A percentile compares a stretch with the other conserved stretches of the same genome.
Conservation (phyloP, 129 eudicot genomes). For the Tanacetum coccineum region DNA sequence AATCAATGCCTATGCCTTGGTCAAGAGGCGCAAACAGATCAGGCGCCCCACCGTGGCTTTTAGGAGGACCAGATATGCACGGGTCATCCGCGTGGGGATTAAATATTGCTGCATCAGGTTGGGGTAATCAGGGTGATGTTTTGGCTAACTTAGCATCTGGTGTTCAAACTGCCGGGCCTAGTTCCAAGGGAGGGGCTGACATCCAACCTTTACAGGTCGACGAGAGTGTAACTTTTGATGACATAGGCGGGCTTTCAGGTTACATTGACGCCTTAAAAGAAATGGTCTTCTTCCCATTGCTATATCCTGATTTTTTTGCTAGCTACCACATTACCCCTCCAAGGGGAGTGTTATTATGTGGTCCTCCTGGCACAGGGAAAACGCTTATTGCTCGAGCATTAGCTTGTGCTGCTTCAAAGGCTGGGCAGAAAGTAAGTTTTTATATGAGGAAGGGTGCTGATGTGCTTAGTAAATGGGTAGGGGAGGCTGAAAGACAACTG, state of each 20-base stretch:
- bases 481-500: constrained; percentile 97
- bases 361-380: constrained; percentile 99
- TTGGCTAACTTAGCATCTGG: constrained; percentile 15
- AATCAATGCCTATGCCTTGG: constrained; percentile 95
- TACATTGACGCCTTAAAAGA: constrained; percentile 93
- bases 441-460: constrained; percentile 99
- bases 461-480: constrained; percentile 99
- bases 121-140: constrained; percentile 88
- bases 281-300: constrained; percentile 93
- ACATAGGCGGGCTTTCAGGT: constrained; percentile 94
- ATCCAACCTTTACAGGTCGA: constrained; percentile 94
- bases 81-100: constrained; percentile 87
- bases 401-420: constrained; percentile 99
- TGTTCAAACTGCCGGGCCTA: constrained; percentile 89
- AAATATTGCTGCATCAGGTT: constrained; percentile 92
- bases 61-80: constrained; percentile 86
- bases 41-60: constrained; percentile 80
- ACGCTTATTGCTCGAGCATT: constrained; percentile 92
- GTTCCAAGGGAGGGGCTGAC: constrained; percentile 99
- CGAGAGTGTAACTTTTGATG: constrained; percentile 89
- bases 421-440: constrained; percentile 98
- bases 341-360: constrained; percentile 90
- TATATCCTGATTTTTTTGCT: constrained; percentile 94
- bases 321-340: constrained; percentile 97
- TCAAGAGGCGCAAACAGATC: constrained; percentile 78